These are phyloP conservation scores for Solanum pennellii DNA, from an alignment of 257 asterid genomes.

Conservation along the genomic window DNA sequence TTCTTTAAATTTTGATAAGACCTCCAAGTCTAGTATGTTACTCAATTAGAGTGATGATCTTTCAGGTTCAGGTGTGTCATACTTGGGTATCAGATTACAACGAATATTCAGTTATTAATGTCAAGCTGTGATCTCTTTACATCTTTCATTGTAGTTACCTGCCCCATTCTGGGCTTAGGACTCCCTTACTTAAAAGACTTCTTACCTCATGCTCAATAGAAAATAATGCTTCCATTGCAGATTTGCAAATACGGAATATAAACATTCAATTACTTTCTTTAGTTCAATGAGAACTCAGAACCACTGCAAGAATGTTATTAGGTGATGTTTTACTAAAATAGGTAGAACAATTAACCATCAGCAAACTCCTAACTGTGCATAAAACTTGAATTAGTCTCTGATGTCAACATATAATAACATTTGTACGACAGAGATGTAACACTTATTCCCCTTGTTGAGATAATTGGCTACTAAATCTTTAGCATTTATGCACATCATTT, in stretches of 20 bases:
- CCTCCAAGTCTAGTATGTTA: not conserved
- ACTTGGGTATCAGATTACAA: not conserved
- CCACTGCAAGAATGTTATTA: not conserved
- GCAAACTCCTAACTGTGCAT: not conserved
- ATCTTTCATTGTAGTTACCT: not conserved
- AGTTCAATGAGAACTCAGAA: not conserved
- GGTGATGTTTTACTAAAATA: not conserved
- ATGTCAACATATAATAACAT: not conserved
- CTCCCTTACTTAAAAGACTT: not conserved
- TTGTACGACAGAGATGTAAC: not conserved
- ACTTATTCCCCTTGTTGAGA: not conserved
- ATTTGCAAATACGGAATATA: not conserved
- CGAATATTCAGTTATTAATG: not conserved
- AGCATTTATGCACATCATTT: not conserved
- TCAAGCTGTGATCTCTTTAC: not conserved
- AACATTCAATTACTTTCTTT: not conserved
- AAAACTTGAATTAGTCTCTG: not conserved
- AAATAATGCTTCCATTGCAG: not conserved
- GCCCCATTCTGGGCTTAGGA: not conserved
- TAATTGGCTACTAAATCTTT: not conserved
- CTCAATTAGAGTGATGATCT: not conserved
- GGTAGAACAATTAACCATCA: not conserved
- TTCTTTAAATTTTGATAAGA: not conserved
- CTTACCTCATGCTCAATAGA: not conserved
- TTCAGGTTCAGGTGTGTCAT: not conserved